Conservation (phyloP, 1,284 basidiomycete species). For the Cutaneotrichosporon dermatis region DNA sequence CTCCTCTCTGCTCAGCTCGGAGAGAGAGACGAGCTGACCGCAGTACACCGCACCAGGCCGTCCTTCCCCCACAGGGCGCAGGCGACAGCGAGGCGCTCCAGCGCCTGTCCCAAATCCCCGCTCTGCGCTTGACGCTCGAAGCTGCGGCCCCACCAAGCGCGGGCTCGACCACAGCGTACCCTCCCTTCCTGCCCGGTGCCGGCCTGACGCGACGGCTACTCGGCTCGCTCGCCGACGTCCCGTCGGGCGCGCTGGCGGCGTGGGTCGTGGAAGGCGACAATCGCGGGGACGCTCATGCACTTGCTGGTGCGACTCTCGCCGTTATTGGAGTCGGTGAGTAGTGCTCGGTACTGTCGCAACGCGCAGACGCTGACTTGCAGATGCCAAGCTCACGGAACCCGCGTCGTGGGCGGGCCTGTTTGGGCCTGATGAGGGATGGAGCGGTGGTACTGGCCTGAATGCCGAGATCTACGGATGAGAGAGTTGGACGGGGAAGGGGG, state of each 20-base stretch:
- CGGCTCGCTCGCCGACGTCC: constrained; percentile 45
- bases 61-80: constrained; percentile 48
- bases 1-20: not conserved
- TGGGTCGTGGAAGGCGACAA: constrained; percentile 75
- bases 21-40: constrained; percentile 1
- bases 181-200: constrained; percentile 60
- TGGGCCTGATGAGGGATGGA: constrained; percentile 42
- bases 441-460: constrained; percentile 37
- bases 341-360: not conserved
- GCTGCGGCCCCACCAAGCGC: constrained; percentile 9
- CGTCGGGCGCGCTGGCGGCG: constrained; percentile 47
- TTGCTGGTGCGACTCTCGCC: constrained; percentile 51
- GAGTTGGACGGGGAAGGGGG: not conserved
- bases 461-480: constrained; percentile 45
- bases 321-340: not conserved
- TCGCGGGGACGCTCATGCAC: constrained; percentile 60
- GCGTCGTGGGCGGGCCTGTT: constrained; percentile 44
- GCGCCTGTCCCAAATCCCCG: constrained; percentile 54
- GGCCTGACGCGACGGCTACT: constrained; percentile 66
- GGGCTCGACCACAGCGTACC: constrained; percentile 42
- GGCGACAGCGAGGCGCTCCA: constrained; percentile 48
- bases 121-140: constrained; percentile 21
- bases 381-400: constrained; percentile 32
- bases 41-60: constrained; percentile 44
- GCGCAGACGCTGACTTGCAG: constrained; percentile 3